Base-by-base conservation (phyloP, 176 grass and related monocot genomes). In the Eleusine indica region DNA sequence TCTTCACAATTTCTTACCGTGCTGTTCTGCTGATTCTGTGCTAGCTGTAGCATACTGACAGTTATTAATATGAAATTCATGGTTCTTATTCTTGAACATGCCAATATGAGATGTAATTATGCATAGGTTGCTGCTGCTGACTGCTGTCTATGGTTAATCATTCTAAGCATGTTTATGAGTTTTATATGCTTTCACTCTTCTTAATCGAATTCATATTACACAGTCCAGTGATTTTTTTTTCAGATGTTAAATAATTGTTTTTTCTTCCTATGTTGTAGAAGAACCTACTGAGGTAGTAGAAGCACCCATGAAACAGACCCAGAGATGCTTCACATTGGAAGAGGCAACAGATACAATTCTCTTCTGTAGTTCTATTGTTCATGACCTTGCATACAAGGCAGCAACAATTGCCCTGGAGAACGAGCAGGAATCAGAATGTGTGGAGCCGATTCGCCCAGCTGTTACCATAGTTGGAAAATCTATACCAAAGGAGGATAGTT, bases 281-380 rank as follows among this genome's bases (percentile, higher is more conserved):
- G 84, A 82, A 89, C 71, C 82, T 37, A 43, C 66, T 52, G 66
- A 42, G 60, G 51, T 62, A 72, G 66, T 83, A 65, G 82, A 91
- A 92, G 90, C 28, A 62, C 71, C 86, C 17, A 86, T 52, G 80
- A 82, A 82, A 82, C 74, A 86, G 80, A 89, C 83, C 42, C 88
- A 69, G 53, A 93, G 85, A 89, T 93, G 87, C 69, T 95, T 98
- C 79, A 91, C 92, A 63, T 82, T 95, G 48, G 92, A 98, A 91
- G 92, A 98, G 78, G 91, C 95, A 69, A 77, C 95, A 18, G 92
- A 98, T 80, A 86, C 91, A 17, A 89, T 98, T 84, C 80, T 95
- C 47, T 88, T 93, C 44, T 98, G 95, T 86, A 98, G 90, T 88
- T 98, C 95, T 56, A 90, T 98, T 57, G 83, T 93, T 82, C 92